Base-by-base conservation (phyloP, 805 yeast species). In the Brettanomyces sp. region DNA sequence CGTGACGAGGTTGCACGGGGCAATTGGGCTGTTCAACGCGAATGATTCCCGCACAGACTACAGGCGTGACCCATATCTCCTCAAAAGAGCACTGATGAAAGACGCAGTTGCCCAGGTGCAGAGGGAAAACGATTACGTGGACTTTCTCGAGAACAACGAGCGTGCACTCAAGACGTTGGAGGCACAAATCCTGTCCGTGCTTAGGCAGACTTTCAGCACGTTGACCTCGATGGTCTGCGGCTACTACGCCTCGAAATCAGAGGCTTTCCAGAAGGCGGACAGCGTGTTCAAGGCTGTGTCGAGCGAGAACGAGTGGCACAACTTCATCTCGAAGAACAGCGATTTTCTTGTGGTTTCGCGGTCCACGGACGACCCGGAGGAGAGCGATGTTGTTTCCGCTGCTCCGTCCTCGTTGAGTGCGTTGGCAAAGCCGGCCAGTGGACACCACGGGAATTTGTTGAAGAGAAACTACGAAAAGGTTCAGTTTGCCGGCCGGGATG, bases 91-190 rank as follows among this genome's bases (percentile, higher is more conserved):
- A 3, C 60, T 70, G 3, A 46, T 65, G 25, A 54, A 58, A 39
- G 58, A 65, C 41, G 69, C 75, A 4, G 64, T 62, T 11, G 58
- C 53, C 28, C 80, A 76, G 57, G 52, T 76, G 28, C 57, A 57
- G 37, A 67, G 67, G 51, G 80, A 76, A 55, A 73, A 75, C 54
- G 51, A 54, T 23, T 73, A 71, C 49, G 59, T 70, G 22, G 76
- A 72, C 47, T 70, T 72, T 36, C 59, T 76, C 25, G 58, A 66
- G 41, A 58, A 63, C 43, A 60, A 65, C 43, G 79, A 76, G 62
- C 54, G 56, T 43, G 60, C 65, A 35, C 58, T 73, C 42, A 59
- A 59, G 49, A 56, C 69, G 4, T 56, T 69, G 35, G 81, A 76
- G 55, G 44, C 54, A n/a, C 76, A 72, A 50, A 58, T 73, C 24